Percentiles rank a stretch among this genome's conserved stretches.
Evolutionary conservation across 23 red algal genomes (phyloP).

Genomic region (Gracilaria gracilis): DNA sequence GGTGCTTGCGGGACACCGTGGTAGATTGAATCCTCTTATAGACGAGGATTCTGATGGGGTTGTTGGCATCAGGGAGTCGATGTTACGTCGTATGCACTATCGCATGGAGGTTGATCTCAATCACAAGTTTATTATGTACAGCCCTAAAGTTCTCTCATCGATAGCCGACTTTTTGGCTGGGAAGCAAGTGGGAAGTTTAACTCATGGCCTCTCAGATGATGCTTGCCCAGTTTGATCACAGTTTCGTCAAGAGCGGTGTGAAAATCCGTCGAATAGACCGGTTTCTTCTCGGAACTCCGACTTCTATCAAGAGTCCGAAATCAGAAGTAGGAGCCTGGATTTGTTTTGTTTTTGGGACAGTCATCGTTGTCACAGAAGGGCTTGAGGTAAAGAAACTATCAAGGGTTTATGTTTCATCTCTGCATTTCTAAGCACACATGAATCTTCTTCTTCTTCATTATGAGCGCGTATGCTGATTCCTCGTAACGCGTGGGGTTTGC

Average conservation of each 20-base stretch:
- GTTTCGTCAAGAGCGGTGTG: background rate
- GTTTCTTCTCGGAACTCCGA: background rate
- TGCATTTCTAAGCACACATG: background rate
- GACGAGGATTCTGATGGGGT: slow-evolving; percentile 68
- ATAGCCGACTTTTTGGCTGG: slow-evolving; percentile 52
- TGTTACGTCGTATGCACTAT: slow-evolving; percentile 39
- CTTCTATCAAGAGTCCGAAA: background rate
- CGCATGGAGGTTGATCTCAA: slow-evolving; percentile 36
- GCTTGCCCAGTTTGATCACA: background rate
- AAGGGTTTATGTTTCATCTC: background rate
- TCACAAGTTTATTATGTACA: slow-evolving; percentile 67
- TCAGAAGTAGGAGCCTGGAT: too few species aligned
- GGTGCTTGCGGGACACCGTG: slow-evolving; percentile 42
- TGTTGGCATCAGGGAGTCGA: slow-evolving; percentile 59
- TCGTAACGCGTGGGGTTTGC: too few species aligned
- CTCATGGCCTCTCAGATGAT: slow-evolving; percentile 6
- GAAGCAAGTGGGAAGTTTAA: slow-evolving; percentile 45
- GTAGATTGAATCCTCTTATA: slow-evolving; percentile 64
- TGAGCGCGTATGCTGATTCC: too few species aligned
- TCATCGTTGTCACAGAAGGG: background rate
- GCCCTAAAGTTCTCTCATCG: slow-evolving; percentile 11
- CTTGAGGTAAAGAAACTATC: background rate
- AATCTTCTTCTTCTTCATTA: too few species aligned
- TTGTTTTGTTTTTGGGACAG: background rate
- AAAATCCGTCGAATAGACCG: background rate